Base-by-base conservation (phyloP, 2,329 filamentous ascomycete species). In the Calcarisporium arbuscula region DNA sequence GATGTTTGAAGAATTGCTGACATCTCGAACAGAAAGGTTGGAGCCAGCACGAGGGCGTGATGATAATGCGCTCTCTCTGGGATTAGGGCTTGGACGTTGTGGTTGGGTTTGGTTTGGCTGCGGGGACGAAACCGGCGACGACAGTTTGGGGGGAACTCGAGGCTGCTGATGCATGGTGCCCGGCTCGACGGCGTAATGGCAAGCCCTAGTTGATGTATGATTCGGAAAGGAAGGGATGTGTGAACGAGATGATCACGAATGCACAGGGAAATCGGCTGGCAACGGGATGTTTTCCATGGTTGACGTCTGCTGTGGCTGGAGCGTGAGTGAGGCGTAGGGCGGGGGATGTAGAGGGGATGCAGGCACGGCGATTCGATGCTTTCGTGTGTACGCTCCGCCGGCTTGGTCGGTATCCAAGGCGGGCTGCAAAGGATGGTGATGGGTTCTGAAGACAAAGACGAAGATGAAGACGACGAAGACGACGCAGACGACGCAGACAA, bases 91-190 rank as follows among this genome's bases (percentile, higher is more conserved):
- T 20, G 77, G 74, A 58, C 85, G 75, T 20, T 32, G 26, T 14
- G 36, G 35, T 11, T 35, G 28, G 43, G 76, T 68, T 49, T 82
- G 77, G 51, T 85, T 86, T 40, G 83, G 80, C 56, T 81, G 76
- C 34, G 81, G 74, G 31, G 82, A 81, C 50, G 74, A 77, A 50
- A 81, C 80, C 42, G 86, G 80, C 42, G 85, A 87, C 42, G 82
- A 74, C 52, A 78, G 74, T 58, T 80, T 74, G 46, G 84, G 82
- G 46, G 82, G 75, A 43, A 80, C 75, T 50, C 89, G 80, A 50
- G 85, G 81, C 64, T 89, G 85, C 65, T 94, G 89, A 75, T 95
- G 88, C 89, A 95, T 95, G 33, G 31, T 49, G 28, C 31, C 38
- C 35, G 33, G 32, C 9, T 30, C 34, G 21, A 30, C 27, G 30